Conservation (phyloP, 148 eudicot genomes). For the Rhododendron kiyosumense region DNA sequence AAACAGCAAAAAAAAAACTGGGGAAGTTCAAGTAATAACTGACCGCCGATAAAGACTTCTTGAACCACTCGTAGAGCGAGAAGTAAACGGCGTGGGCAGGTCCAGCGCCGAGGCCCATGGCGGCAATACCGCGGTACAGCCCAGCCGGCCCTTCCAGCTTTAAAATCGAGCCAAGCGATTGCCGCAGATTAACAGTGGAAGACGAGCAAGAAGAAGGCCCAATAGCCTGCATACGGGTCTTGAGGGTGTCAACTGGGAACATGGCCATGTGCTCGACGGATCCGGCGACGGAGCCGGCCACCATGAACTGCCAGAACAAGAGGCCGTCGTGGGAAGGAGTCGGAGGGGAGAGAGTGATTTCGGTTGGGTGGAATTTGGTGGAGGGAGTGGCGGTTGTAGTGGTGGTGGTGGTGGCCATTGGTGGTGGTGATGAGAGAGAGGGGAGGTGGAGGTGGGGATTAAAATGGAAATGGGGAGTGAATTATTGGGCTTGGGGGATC, state of each 20-base stretch:
- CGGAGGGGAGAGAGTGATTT: constrained; percentile 8
- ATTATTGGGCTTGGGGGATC: neutral
- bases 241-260: no score
- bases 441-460: neutral
- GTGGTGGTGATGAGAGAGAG: neutral
- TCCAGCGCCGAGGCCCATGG: constrained; percentile 48
- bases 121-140: constrained; percentile 38
- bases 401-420: constrained; percentile 6
- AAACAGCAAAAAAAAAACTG: neutral
- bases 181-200: constrained; percentile 19
- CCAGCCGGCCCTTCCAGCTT: constrained; percentile 32
- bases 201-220: neutral
- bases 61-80: constrained; percentile 30
- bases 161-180: constrained; percentile 31
- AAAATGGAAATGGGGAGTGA: constrained; percentile 8
- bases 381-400: constrained; percentile 6
- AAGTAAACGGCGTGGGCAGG: constrained; percentile 42
- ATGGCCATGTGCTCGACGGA: no score
- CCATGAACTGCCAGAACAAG: no score
- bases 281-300: no score
- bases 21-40: neutral
- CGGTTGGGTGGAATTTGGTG: constrained; percentile 11
- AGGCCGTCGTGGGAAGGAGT: constrained; percentile 28
- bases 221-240: no score
- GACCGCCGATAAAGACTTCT: constrained; percentile 18